A percentile compares a stretch with the other conserved stretches of the same genome.
These are phyloP conservation scores for Dryadomyces quercus-mongolicae DNA, from an alignment of 2,329 filamentous ascomycete genomes.

Conservation along the genomic window DNA sequence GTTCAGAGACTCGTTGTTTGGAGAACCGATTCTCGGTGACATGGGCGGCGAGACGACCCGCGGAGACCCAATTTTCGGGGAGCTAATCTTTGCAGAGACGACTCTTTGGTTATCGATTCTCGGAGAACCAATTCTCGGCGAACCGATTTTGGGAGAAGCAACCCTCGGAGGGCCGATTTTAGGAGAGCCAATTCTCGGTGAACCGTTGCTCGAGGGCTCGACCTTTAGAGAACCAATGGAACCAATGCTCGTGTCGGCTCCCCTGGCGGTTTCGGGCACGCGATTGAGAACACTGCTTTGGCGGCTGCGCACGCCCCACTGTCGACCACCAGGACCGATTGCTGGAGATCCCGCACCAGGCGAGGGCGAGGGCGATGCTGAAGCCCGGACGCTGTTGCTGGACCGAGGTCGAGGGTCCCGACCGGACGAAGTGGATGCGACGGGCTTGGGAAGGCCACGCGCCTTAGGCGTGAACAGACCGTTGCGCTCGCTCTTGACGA, in stretches of 20 bases:
- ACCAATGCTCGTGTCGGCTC: neutral
- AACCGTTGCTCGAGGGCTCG: too few species aligned
- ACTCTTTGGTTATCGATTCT: neutral
- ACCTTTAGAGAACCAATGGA: neutral
- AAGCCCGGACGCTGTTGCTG: slow-evolving; percentile 9
- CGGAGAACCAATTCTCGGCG: neutral
- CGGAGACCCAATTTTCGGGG: neutral
- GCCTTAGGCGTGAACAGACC: slow-evolving; percentile 23
- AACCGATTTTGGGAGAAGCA: neutral
- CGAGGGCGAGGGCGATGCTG: slow-evolving; percentile 7
- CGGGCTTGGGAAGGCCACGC: slow-evolving; percentile 21
- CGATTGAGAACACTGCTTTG: slow-evolving; percentile 7
- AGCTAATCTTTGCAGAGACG: neutral
- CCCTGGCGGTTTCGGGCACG: neutral
- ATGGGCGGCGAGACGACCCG: neutral
- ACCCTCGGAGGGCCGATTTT: neutral
- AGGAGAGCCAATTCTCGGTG: neutral
- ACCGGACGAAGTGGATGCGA: slow-evolving; percentile 19
- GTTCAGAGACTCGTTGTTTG: slow-evolving; percentile 20
- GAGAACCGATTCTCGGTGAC: neutral
- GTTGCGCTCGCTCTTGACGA: slow-evolving; percentile 14
- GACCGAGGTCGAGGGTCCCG: neutral
- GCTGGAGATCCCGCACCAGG: slow-evolving; percentile 10
- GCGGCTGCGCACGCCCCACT: slow-evolving; percentile 2
- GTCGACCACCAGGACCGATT: slow-evolving; percentile 1